Conservation (phyloP, 2,329 filamentous ascomycete genomes). For the Xylaria sp. region DNA sequence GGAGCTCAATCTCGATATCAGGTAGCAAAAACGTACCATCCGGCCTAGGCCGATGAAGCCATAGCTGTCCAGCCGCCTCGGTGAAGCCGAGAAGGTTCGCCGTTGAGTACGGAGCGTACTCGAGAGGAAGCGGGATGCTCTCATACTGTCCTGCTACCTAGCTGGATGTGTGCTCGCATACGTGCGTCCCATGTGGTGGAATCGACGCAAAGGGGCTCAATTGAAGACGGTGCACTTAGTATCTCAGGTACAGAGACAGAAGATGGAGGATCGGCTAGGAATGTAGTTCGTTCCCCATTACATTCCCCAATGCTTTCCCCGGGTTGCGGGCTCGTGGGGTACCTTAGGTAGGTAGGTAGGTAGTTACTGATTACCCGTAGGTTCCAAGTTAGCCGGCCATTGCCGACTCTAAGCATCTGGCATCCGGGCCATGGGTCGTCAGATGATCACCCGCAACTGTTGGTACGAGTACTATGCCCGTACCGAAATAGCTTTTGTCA, state of each 20-base stretch:
- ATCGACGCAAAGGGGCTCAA: background rate
- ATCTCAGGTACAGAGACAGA: background rate
- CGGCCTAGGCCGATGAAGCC: slow-evolving; percentile 70
- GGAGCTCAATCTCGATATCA: background rate
- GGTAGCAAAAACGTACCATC: slow-evolving; percentile 61
- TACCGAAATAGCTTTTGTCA: slow-evolving; percentile 2
- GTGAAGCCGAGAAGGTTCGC: slow-evolving; percentile 63
- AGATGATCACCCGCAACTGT: slow-evolving; percentile 15
- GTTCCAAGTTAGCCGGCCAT: slow-evolving; percentile 40
- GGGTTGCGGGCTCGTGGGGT: slow-evolving; percentile 40
- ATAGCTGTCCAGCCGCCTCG: slow-evolving; percentile 62
- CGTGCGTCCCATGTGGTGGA: slow-evolving; percentile 10
- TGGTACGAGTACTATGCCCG: background rate
- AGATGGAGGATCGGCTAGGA: background rate
- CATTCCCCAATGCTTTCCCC: slow-evolving; percentile 16
- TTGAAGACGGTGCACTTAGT: background rate
- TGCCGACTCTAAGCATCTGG: slow-evolving; percentile 43
- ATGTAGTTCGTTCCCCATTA: slow-evolving; percentile 7
- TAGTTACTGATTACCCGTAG: slow-evolving; percentile 15
- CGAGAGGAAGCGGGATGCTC: slow-evolving; percentile 56
- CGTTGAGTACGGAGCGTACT: slow-evolving; percentile 52
- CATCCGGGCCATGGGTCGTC: background rate
- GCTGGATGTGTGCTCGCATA: slow-evolving; percentile 9
- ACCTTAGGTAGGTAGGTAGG: too few relatives aligned
- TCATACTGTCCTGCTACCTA: slow-evolving; percentile 50